Evolutionary conservation across 495 filamentous ascomycete species (phyloP).

Genomic region (Penicillium flavigenum): DNA sequence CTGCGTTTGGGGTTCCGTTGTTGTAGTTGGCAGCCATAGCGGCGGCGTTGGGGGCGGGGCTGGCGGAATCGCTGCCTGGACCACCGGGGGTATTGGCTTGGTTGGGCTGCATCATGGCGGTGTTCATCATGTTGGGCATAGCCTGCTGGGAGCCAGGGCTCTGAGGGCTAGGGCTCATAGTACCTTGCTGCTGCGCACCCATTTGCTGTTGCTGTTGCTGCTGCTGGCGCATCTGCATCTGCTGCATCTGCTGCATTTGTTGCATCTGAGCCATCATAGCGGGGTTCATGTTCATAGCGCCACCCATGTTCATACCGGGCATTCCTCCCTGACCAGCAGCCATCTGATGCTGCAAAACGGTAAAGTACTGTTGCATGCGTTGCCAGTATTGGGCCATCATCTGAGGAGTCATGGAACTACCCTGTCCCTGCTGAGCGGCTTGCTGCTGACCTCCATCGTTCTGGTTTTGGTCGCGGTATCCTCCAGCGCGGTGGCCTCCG

Average conservation of each 20-base stretch:
- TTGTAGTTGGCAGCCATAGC: slow-evolving; percentile 29
- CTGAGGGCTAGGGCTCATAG: slow-evolving; percentile 50
- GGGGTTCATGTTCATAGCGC: slow-evolving; percentile 76
- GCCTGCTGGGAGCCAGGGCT: slow-evolving; percentile 37
- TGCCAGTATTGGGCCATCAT: slow-evolving; percentile 98
- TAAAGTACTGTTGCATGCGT: slow-evolving; percentile 94
- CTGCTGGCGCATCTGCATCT: slow-evolving; percentile 49
- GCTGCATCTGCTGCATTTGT: slow-evolving; percentile 71
- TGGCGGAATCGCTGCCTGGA: slow-evolving; percentile 19
- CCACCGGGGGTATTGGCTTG: slow-evolving; percentile 24
- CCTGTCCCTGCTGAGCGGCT: slow-evolving; percentile 44
- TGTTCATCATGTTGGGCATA: slow-evolving; percentile 56
- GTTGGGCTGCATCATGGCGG: slow-evolving; percentile 71
- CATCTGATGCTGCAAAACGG: slow-evolving; percentile 85
- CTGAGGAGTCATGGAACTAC: slow-evolving; percentile 78
- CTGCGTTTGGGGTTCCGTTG: slow-evolving; percentile 12
- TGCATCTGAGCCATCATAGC: slow-evolving; percentile 81
- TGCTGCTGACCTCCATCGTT: slow-evolving; percentile 51
- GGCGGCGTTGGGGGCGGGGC: slow-evolving; percentile 14
- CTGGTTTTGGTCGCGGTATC: slow-evolving; percentile 57
- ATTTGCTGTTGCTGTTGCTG: slow-evolving; percentile 33
- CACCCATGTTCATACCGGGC: slow-evolving; percentile 61
- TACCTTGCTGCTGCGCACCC: slow-evolving; percentile 48
- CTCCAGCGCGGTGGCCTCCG: slow-evolving; percentile 51
- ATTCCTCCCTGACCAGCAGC: slow-evolving; percentile 46